phyloP scores from a whole-genome alignment of 305 asterid species.

The Salvia sclarea region DNA sequence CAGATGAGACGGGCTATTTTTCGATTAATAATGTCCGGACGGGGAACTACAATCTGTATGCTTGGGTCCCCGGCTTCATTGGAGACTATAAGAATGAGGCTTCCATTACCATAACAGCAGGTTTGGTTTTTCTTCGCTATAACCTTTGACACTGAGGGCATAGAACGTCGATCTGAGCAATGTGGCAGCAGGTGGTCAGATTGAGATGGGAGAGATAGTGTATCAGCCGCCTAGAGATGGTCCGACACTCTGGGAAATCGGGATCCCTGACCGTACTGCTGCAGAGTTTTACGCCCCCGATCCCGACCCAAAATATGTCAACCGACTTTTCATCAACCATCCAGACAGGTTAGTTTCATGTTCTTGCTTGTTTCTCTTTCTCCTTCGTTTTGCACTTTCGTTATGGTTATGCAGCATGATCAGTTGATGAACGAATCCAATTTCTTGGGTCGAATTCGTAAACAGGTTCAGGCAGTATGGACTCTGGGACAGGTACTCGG shows the following conservation, averaged over 20 bases:
- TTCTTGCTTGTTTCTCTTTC: not conserved
- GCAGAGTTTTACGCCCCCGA: constrained; percentile 85
- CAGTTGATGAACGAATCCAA: constrained; percentile 2
- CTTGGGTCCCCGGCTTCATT: constrained; percentile 88
- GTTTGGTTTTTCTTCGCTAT: constrained; percentile 24
- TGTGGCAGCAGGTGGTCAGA: constrained; percentile 50
- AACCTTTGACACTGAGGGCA: not conserved
- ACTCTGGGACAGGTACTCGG: constrained; percentile 83
- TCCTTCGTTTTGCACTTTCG: not conserved
- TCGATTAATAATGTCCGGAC: constrained; percentile 55
- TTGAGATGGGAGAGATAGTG: constrained; percentile 62
- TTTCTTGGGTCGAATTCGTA: not conserved
- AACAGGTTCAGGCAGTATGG: constrained; percentile 90
- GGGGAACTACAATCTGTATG: constrained; percentile 75
- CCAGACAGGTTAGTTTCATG: constrained; percentile 58
- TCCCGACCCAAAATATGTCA: constrained; percentile 73
- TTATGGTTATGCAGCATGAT: not conserved
- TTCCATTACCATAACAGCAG: constrained; percentile 65
- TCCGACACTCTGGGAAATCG: constrained; percentile 93
- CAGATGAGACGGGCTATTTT: constrained; percentile 71
- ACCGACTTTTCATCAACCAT: constrained; percentile 63
- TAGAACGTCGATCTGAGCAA: not conserved
- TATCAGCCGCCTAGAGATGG: constrained; percentile 86
- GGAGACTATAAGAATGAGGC: constrained; percentile 70
- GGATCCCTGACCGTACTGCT: constrained; percentile 89